phyloP scores from a whole-genome alignment of 331 rosid species.

The Malus hybrid region DNA sequence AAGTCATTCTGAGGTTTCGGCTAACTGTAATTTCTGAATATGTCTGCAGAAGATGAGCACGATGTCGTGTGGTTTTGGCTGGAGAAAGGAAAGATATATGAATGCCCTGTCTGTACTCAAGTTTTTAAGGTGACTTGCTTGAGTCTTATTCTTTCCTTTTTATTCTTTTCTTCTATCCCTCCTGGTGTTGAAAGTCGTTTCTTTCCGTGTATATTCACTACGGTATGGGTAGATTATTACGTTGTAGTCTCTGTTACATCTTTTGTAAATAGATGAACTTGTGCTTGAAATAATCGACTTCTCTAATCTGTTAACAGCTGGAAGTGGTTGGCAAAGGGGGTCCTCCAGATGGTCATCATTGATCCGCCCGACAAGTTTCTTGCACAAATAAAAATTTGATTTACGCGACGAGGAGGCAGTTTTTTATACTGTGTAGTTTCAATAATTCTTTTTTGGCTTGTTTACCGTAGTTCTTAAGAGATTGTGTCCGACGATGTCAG shows the following conservation, averaged over 20 bases:
- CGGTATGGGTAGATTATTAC: too few species aligned
- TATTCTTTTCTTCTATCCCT: too few species aligned
- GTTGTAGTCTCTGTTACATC: too few species aligned
- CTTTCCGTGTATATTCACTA: neutral
- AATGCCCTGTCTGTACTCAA: conserved; percentile 40
- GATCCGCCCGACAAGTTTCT: conserved; percentile 4
- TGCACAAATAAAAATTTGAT: conserved; percentile 13
- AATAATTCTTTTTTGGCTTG: neutral
- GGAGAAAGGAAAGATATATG: conserved; percentile 41
- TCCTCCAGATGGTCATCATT: conserved; percentile 32
- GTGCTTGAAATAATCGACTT: neutral
- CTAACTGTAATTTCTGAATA: neutral
- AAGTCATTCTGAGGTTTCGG: neutral
- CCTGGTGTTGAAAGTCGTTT: neutral
- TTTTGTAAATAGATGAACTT: neutral
- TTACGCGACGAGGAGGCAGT: neutral
- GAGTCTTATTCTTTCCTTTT: neutral
- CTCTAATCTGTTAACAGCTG: conserved; percentile 21
- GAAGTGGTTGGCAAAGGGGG: conserved; percentile 45
- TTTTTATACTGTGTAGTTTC: neutral
- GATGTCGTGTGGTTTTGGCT: conserved; percentile 59
- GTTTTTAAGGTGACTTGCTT: conserved; percentile 25
- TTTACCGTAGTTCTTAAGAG: neutral
- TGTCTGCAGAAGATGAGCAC: conserved; percentile 38
- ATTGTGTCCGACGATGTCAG: neutral